phyloP scores from a whole-genome alignment of 768 basidiomycete genomes.

The Lactarius pseudohatsudake region DNA sequence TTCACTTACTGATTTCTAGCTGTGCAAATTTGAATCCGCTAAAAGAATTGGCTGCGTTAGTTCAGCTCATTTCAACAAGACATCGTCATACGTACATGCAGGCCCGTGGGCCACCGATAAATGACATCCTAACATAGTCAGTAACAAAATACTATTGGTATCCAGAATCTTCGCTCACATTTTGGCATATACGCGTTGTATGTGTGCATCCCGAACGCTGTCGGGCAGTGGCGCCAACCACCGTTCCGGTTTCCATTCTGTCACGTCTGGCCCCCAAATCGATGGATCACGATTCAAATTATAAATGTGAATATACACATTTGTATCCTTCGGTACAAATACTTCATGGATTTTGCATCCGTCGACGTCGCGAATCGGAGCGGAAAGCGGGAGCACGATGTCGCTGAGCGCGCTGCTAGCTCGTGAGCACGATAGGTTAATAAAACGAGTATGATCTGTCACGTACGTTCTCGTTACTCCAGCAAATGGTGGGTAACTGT shows the following conservation, averaged over 20 bases:
- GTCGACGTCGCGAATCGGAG: background rate
- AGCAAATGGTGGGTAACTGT: slow-evolving; percentile 1
- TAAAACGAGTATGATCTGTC: background rate
- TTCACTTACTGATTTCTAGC: slow-evolving; percentile 11
- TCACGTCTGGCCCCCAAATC: background rate
- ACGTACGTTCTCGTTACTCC: slow-evolving; percentile 3
- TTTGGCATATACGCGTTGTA: background rate
- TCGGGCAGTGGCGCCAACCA: background rate
- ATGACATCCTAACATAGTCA: background rate
- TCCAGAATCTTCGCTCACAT: background rate
- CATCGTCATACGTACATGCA: background rate
- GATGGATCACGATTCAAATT: background rate
- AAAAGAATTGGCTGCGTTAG: background rate
- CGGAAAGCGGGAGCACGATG: background rate
- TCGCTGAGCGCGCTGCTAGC: background rate
- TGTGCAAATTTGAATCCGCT: slow-evolving; percentile 8
- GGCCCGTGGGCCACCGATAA: background rate
- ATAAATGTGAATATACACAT: background rate
- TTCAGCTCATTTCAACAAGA: background rate
- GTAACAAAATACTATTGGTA: background rate
- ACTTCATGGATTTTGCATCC: background rate
- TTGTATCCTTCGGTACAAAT: background rate
- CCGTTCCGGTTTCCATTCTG: background rate
- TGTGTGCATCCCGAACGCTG: background rate
- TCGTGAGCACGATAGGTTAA: background rate